These are phyloP conservation scores for Kluyveromyces lactis DNA, from an alignment of 805 yeast genomes.

Conservation along the genomic window DNA sequence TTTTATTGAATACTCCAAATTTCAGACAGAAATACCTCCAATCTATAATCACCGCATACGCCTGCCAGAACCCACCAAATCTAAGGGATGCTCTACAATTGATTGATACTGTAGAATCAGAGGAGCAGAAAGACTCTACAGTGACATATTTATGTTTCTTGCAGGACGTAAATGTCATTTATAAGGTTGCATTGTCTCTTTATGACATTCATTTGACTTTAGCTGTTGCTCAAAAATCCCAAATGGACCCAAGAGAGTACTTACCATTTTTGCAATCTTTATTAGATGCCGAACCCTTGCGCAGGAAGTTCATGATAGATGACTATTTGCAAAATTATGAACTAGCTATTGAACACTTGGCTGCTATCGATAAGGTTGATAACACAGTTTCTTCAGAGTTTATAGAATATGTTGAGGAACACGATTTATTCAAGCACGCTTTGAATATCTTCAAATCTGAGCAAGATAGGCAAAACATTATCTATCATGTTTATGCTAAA, in stretches of 20 bases:
- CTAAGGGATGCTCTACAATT: conserved; percentile 62
- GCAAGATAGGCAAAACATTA: conserved; percentile 40
- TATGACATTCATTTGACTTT: conserved; percentile 78
- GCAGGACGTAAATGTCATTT: conserved; percentile 79
- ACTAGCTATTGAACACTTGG: conserved; percentile 62
- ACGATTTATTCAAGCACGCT: conserved; percentile 64
- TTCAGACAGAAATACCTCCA: conserved; percentile 56
- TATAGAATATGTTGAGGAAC: conserved; percentile 57
- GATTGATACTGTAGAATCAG: conserved; percentile 44
- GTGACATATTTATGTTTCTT: conserved; percentile 83
- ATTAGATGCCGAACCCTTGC: conserved; percentile 54
- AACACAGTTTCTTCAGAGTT: conserved; percentile 44
- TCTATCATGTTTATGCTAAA: conserved; percentile 57
- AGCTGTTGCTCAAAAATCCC: conserved; percentile 89
- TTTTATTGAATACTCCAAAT: conserved; percentile 40
- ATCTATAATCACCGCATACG: conserved; percentile 81
- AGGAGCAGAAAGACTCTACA: conserved; percentile 48
- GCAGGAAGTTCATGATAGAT: conserved; percentile 73
- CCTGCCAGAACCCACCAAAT: conserved; percentile 85
- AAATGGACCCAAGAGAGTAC: conserved; percentile 96
- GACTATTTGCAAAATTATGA: conserved; percentile 59
- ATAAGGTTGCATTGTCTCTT: conserved; percentile 68
- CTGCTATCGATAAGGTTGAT: conserved; percentile 35
- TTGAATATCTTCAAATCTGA: conserved; percentile 54
- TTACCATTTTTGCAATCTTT: conserved; percentile 82